Evolutionary conservation across 352 stramenopile genomes (phyloP), one percentile per base, ranked within the genome.

Genomic region (Phytophthora aleatoria): DNA sequence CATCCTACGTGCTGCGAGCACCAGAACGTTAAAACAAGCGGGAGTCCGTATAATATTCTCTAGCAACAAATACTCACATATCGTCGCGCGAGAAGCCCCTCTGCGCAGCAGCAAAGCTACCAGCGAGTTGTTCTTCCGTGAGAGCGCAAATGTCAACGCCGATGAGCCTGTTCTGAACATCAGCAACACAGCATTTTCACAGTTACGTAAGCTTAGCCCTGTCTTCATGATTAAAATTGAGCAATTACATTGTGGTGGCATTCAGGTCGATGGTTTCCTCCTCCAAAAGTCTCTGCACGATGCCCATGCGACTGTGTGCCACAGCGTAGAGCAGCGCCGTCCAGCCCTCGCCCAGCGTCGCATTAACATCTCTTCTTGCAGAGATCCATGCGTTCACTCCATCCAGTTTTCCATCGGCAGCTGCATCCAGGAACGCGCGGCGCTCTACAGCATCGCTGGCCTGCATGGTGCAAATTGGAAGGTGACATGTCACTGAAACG

Each of bases 301-400:
- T 61, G 15, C 13, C 24, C 39, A 90, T 6, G 3, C 87, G 80
- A 50, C 77, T 75, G 20, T 76, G 54, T n/a, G 76, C 71, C 8
- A 89, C 79, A 1, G 87, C 85, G 44, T 85, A 86, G 49, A 89
- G 74, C 60, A 95, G 69, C 49, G 85, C 85, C 26, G 76, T 90
- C 85, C 85, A 94, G 9, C 74, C 67, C 44, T 94, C 82, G 3
- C 83, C 85, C 16, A 77, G 64, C 38, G 61, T 76, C 10, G 63
- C 73, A 52, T 94, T 93, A 35, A 88, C 77, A 28, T 91, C 67
- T 1, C 65, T 73, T 62, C 41, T 27, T 7, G 47, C 42, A 1
- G 15, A 31, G 9, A 91, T 48, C 64, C 80, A 92, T 54, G 43
- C 41, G n/a, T 83, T 68, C 16, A 90, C 69, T 11, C 5, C 43